These are phyloP conservation scores for Cladosporium cucumerinum DNA, from an alignment of 2,329 filamentous ascomycete genomes.

Conservation along the genomic window DNA sequence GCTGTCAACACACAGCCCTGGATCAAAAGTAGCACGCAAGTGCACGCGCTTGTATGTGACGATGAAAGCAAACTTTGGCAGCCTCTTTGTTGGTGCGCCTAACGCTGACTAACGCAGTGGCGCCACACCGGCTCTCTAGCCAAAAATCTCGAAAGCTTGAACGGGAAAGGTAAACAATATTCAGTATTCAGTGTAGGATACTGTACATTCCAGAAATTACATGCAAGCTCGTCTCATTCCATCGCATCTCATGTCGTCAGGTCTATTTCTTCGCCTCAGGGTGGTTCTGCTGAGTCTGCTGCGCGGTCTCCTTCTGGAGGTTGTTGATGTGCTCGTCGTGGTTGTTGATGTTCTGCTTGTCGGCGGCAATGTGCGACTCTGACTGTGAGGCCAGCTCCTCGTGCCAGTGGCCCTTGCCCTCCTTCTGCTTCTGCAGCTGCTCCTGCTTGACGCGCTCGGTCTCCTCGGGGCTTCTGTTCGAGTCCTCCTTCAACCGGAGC, in stretches of 20 bases:
- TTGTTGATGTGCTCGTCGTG: slow-evolving; percentile 44
- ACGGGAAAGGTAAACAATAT: not conserved
- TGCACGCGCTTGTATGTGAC: not conserved
- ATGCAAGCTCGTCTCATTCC: not conserved
- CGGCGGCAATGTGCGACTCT: slow-evolving; percentile 43
- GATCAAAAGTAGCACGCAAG: too few relatives aligned
- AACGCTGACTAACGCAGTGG: not conserved
- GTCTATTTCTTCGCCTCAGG: slow-evolving; percentile 10
- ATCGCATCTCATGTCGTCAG: not conserved
- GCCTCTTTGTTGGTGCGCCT: not conserved
- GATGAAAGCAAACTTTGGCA: not conserved
- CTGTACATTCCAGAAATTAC: slow-evolving; percentile 2
- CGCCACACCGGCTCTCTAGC: not conserved
- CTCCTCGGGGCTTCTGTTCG: slow-evolving; percentile 31
- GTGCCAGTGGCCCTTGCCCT: slow-evolving; percentile 43
- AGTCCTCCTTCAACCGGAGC: slow-evolving; percentile 41
- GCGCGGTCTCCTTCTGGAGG: slow-evolving; percentile 43
- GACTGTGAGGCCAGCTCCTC: slow-evolving; percentile 42
- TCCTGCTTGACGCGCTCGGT: slow-evolving; percentile 45
- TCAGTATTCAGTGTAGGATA: not conserved
- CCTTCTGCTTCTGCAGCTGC: slow-evolving; percentile 42
- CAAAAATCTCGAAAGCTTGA: not conserved
- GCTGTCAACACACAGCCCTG: too few relatives aligned
- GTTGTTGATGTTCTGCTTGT: slow-evolving; percentile 42
- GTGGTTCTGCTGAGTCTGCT: slow-evolving; percentile 39